phyloP scores from a whole-genome alignment of 352 stramenopile genomes.

The Halophytophthora batemanensis region DNA sequence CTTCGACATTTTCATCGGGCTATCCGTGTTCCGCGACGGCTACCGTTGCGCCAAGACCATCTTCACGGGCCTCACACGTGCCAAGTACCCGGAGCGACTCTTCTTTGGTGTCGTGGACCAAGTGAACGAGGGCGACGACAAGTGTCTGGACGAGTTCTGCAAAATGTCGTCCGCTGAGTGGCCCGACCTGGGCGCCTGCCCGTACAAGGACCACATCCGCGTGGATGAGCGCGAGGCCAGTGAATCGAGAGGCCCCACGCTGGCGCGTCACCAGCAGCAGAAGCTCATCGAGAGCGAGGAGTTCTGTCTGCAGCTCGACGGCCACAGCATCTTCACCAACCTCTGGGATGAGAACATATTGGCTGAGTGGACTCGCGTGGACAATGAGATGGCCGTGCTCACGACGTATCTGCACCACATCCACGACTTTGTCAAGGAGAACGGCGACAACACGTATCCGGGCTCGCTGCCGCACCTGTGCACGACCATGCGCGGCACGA shows the following conservation, averaged over 20 bases:
- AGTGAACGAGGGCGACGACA: slow-evolving; percentile 63
- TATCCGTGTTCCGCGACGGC: slow-evolving; percentile 82
- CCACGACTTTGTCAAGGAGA: slow-evolving; percentile 77
- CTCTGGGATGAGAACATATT: slow-evolving; percentile 75
- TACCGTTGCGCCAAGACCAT: slow-evolving; percentile 82
- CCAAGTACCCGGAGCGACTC: slow-evolving; percentile 61
- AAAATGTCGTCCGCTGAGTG: slow-evolving; percentile 68
- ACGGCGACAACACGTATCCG: slow-evolving; percentile 67
- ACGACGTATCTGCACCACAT: slow-evolving; percentile 82
- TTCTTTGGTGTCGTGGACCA: slow-evolving; percentile 86
- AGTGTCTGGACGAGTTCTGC: slow-evolving; percentile 77
- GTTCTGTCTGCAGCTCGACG: slow-evolving; percentile 84
- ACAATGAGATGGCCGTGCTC: slow-evolving; percentile 85
- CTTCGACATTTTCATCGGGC: slow-evolving; percentile 71
- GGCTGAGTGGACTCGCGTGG: slow-evolving; percentile 63
- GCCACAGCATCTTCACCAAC: slow-evolving; percentile 86
- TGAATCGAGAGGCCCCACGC: slow-evolving; percentile 73
- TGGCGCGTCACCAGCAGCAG: slow-evolving; percentile 80
- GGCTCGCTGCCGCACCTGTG: slow-evolving; percentile 70
- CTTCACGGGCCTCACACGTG: slow-evolving; percentile 70
- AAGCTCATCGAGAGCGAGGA: slow-evolving; percentile 72
- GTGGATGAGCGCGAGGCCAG: slow-evolving; percentile 63
- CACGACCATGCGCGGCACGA: slow-evolving; percentile 65
- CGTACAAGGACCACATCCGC: slow-evolving; percentile 68
- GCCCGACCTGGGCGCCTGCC: slow-evolving; percentile 58